Evolutionary conservation across 305 asterid genomes (phyloP), one percentile per base, ranked within the genome.

Genomic region (Fraxinus nigra): DNA sequence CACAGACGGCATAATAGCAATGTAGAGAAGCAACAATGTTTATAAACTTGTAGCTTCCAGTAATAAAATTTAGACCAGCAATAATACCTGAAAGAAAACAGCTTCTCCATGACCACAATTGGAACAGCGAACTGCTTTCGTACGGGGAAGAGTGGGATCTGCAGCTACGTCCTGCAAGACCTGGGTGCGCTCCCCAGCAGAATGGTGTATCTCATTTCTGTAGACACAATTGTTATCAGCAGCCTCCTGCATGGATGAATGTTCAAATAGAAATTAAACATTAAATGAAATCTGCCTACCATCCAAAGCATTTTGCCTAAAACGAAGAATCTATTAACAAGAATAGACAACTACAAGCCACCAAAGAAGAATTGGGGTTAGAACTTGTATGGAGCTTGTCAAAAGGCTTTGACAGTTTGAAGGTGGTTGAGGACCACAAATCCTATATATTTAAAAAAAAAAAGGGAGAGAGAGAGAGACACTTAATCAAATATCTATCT

Each of bases 71-170:
- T 56, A 56, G 30, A 76, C 14, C 38, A 76, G 20, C 38, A 78
- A 77, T 81, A 33, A 11, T 83, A 95, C 98, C 97, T 93, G 99
- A 85, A 94, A 94, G 90, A 96, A 96, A 81, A 94, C 98, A 78
- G 99, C 99, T 89, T 96, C 98, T 82, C 98, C 99, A 84, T 96
- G 99, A 59, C 95, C 95, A 84, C 99, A 96, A 76, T 14, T 87
- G 63, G 99, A 32, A 80, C 99, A 96, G 9, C 89, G 97, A 51
- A 91, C 97, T 16, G 95, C 86, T 85, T 94, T 96, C 10, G 99
- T 96, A 63, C 98, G 94, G 13, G 98, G 99, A 80, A 96, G 98
- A 16, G 99, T 96, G 30, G 99, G 99, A 87, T 96, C 98, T 34
- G 97, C 97, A 84, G 99, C 95, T 81, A 93, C 98, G 85, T 96